Base-by-base conservation (phyloP, 176 grass and related monocot species). In the Rhynchospora tenuis region DNA sequence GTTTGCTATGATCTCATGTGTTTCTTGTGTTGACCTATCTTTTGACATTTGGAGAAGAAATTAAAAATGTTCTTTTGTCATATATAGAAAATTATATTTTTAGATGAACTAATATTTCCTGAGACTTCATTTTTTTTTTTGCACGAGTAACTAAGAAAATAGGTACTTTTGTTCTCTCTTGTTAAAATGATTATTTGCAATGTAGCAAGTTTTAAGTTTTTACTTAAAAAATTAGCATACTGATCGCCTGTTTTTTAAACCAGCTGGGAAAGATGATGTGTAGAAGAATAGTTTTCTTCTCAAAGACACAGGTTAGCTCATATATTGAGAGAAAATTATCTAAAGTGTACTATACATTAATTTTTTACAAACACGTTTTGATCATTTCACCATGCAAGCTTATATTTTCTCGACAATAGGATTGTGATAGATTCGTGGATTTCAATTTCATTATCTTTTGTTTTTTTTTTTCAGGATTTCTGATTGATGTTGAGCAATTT, bases 181-280 rank as follows among this genome's bases (percentile, higher is more conserved):
- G 46, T 76, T 28, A 13, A 52, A 74, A 15, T 74, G 48, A 1
- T 11, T 22, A 55, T 55, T 16, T 33, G 23, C 15, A 33, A 54
- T 46, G 19, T n/a, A 46, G 43, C 14, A 52, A 56, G 15, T 43
- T 9, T 76, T n/a, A n/a, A n/a, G 17, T 55, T 76, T 69, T 76
- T 16, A 77, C 50, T 56, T 77, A 64, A 78, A 38, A 38, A 50
- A 74, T 52, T n/a, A 84, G 66, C 59, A 81, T 73, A 93, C 89
- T 97, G 88, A 97, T 92, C 85, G 4, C 84, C 84, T 86, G 91
- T 51, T 85, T 83, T 93, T 88, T 64, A 87, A 88, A 81, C 84
- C 90, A 97, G 91, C 90, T 92, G 88, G 82, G 74, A 90, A 90
- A 92, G 90, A 92, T 97, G 90, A 91, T 81, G 88, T 94, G 86